Conservation (phyloP, 1,139 yeast genomes). For the Starmera stellimalicola region DNA sequence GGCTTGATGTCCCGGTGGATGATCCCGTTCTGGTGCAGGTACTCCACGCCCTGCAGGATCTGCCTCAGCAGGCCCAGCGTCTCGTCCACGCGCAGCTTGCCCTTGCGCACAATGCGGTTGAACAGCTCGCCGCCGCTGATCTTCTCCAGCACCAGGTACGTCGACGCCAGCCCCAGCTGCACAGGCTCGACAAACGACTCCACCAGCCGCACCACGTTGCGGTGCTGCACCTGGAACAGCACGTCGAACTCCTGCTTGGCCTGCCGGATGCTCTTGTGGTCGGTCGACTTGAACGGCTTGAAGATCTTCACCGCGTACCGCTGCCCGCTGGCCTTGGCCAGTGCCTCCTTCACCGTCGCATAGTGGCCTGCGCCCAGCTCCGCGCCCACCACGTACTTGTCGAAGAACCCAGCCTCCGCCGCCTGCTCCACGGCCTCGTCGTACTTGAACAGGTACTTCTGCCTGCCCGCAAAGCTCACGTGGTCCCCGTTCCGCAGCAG, state of each 20-base stretch:
- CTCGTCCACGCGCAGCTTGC: constrained; percentile 47
- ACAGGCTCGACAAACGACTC: constrained; percentile 66
- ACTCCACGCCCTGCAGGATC: constrained; percentile 49
- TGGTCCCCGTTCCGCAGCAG: constrained; percentile 57
- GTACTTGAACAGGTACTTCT: constrained; percentile 49
- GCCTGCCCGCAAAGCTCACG: constrained; percentile 51
- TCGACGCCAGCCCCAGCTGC: constrained; percentile 38
- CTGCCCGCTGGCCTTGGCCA: constrained; percentile 45
- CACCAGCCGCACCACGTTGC: constrained; percentile 58
- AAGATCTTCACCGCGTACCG: constrained; percentile 69
- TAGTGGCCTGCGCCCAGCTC: constrained; percentile 72
- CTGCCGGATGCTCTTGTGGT: constrained; percentile 34
- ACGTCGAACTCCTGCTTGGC: constrained; percentile 62
- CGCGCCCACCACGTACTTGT: constrained; percentile 49
- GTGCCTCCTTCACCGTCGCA: constrained; percentile 68
- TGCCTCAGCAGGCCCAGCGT: constrained; percentile 54
- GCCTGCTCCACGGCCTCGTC: constrained; percentile 4
- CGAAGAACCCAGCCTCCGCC: constrained; percentile 36
- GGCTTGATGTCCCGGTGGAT: constrained; percentile 77
- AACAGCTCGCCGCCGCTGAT: constrained; percentile 69
- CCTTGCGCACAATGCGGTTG: constrained; percentile 55
- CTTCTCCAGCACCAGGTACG: constrained; percentile 63
- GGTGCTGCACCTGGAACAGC: constrained; percentile 56
- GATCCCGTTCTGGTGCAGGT: constrained; percentile 54
- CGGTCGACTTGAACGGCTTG: constrained; percentile 54